Conservation (phyloP, 2,329 filamentous ascomycete genomes). For the Cordyceps javanica region DNA sequence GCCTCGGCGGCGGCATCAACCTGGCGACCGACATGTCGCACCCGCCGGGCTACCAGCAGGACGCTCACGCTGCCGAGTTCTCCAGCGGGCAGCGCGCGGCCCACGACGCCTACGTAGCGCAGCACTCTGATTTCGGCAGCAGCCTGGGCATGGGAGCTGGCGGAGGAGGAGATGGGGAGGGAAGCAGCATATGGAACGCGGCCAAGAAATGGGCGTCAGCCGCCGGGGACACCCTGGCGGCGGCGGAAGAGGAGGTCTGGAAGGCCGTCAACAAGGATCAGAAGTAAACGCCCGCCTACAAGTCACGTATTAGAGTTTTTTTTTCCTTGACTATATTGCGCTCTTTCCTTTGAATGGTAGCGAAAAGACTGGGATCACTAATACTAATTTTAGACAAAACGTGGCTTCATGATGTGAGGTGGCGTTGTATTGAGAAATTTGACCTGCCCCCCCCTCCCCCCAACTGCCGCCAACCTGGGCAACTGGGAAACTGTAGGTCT, state of each 20-base stretch:
- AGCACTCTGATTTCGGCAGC: slow-evolving; percentile 17
- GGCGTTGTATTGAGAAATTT: too few species aligned
- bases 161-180: slow-evolving; percentile 32
- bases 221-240: slow-evolving; percentile 51
- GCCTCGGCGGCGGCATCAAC: slow-evolving; percentile 15
- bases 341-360: too few species aligned
- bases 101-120: slow-evolving; percentile 28
- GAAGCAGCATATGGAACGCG: slow-evolving; percentile 37
- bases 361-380: too few species aligned
- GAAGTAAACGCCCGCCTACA: slow-evolving; percentile 4
- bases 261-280: slow-evolving; percentile 55
- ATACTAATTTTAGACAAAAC: too few species aligned
- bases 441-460: too few species aligned
- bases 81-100: slow-evolving; percentile 40
- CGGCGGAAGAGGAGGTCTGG: slow-evolving; percentile 57
- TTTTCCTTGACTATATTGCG: too few species aligned
- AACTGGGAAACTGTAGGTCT: too few species aligned
- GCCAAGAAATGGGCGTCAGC: slow-evolving; percentile 45
- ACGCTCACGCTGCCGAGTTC: slow-evolving; percentile 46
- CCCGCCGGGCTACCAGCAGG: slow-evolving; percentile 52
- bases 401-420: too few species aligned
- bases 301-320: background rate
- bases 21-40: slow-evolving; percentile 32
- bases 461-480: too few species aligned
- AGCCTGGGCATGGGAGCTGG: slow-evolving; percentile 20